A percentile compares a stretch with the other conserved stretches of the same genome.
These are phyloP conservation scores for Pyronema domesticum DNA, from an alignment of 495 filamentous ascomycete genomes.

Conservation along the genomic window DNA sequence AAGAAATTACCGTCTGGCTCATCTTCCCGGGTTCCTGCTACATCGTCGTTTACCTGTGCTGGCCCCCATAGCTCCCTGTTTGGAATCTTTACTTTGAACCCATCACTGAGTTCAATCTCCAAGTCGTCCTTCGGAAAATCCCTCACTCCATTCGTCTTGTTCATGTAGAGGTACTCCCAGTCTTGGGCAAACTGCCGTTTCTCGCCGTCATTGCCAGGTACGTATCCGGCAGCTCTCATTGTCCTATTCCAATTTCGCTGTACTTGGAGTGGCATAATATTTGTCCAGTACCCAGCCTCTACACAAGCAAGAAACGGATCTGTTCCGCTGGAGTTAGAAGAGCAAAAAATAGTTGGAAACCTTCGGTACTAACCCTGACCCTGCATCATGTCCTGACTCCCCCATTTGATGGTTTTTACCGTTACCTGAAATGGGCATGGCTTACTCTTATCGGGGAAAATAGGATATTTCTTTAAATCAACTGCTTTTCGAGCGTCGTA, in stretches of 20 bases:
- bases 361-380: constrained; percentile 6
- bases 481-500: constrained; percentile 16
- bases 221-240: constrained; percentile 3
- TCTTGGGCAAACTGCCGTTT: neutral
- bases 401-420: constrained; percentile 15
- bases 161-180: constrained; percentile 19
- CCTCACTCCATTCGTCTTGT: constrained; percentile 2
- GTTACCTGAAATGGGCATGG: constrained; percentile 19
- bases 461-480: constrained; percentile 10
- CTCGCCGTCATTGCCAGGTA: too few species aligned
- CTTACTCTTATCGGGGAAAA: constrained; percentile 16
- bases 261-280: constrained; percentile 13
- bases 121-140: constrained; percentile 12
- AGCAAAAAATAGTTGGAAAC: neutral
- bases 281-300: constrained; percentile 21
- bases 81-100: constrained; percentile 12
- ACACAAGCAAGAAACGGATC: constrained; percentile 19
- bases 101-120: constrained; percentile 9
- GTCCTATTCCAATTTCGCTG: constrained; percentile 21
- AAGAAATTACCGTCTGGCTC: too few species aligned
- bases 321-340: neutral
- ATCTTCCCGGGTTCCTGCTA: too few species aligned
- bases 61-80: neutral
- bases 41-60: neutral
- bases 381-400: constrained; percentile 10